phyloP scores from a whole-genome alignment of 2,329 filamentous ascomycete species.

The Colletotrichum camelliae region DNA sequence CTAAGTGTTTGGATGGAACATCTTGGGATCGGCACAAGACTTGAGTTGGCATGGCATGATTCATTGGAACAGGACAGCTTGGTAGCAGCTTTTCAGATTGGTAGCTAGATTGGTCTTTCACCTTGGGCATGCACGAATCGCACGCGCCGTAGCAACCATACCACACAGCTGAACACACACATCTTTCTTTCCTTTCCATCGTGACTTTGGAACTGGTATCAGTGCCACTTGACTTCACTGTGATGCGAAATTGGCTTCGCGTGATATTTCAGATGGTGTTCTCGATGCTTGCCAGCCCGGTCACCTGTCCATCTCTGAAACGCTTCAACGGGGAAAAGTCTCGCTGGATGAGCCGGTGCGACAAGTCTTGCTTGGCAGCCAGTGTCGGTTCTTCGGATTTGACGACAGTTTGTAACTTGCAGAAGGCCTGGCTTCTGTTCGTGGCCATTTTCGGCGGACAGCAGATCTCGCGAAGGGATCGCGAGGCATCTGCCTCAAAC shows the following conservation, averaged over 20 bases:
- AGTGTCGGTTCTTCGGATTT: not conserved
- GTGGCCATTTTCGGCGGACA: not conserved
- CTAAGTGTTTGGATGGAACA: not conserved
- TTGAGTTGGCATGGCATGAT: too few relatives aligned
- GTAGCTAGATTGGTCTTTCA: not conserved
- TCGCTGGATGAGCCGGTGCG: not conserved
- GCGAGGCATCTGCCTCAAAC: not conserved
- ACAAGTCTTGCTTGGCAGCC: not conserved
- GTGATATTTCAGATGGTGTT: not conserved
- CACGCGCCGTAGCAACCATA: not conserved
- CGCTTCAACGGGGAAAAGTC: not conserved
- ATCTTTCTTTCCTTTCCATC: not conserved
- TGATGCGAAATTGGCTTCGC: not conserved
- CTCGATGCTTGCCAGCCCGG: not conserved
- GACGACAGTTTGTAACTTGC: not conserved
- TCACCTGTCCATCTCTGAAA: not conserved
- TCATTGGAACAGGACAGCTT: not conserved
- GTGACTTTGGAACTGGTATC: not conserved
- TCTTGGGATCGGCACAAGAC: not conserved
- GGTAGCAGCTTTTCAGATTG: not conserved
- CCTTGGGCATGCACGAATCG: not conserved
- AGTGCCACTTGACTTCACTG: not conserved
- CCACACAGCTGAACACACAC: not conserved
- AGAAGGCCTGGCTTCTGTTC: not conserved
- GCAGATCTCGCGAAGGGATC: not conserved